phyloP scores from a whole-genome alignment of 1,139 yeast species.

The Suhomyces choctaworum region DNA sequence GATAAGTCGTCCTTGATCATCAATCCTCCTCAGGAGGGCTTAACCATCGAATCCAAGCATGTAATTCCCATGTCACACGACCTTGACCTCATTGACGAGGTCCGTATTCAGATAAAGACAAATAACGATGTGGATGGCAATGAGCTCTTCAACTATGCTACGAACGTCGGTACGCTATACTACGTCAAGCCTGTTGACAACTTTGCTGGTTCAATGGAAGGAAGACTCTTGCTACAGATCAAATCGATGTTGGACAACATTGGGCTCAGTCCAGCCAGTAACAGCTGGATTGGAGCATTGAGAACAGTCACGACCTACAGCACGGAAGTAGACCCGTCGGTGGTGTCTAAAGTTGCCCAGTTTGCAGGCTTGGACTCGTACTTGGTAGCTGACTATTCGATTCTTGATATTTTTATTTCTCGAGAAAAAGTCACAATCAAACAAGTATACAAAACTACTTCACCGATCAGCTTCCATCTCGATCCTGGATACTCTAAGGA shows the following conservation, averaged over 20 bases:
- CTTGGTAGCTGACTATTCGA: slow-evolving; percentile 2
- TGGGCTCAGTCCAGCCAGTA: neutral
- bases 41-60: slow-evolving; percentile 25
- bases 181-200: slow-evolving; percentile 27
- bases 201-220: slow-evolving; percentile 15
- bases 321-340: neutral
- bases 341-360: neutral
- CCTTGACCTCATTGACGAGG: slow-evolving; percentile 15
- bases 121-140: slow-evolving; percentile 8
- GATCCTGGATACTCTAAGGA: slow-evolving; percentile 21
- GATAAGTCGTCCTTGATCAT: slow-evolving; percentile 3
- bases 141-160: slow-evolving; percentile 29
- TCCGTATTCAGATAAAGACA: slow-evolving; percentile 27
- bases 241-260: slow-evolving; percentile 11
- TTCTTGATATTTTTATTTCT: slow-evolving; percentile 2
- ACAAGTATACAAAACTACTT: slow-evolving; percentile 3
- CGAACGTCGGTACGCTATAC: slow-evolving; percentile 25
- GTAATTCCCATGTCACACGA: slow-evolving; percentile 7
- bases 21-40: slow-evolving; percentile 15
- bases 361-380: neutral
- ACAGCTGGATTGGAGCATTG: slow-evolving; percentile 5
- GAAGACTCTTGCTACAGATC: slow-evolving; percentile 24
- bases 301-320: neutral
- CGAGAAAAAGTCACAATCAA: slow-evolving; percentile 1
- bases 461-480: neutral